These are phyloP conservation scores for Kondoa malvinella DNA, from an alignment of 768 basidiomycete species.

Conservation along the genomic window DNA sequence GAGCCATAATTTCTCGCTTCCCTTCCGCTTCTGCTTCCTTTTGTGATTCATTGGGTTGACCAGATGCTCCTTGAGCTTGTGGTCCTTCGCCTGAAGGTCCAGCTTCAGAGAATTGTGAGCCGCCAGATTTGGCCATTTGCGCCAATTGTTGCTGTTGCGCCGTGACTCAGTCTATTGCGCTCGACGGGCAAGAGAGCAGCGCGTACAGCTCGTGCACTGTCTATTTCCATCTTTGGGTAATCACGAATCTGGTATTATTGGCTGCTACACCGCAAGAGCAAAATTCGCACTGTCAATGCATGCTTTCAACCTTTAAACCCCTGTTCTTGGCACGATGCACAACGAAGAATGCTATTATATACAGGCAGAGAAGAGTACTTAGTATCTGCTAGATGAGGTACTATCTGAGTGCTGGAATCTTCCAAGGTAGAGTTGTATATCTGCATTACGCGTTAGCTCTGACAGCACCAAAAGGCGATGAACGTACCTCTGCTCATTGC, in stretches of 20 bases:
- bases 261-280: neutral
- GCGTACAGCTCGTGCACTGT: neutral
- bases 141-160: conserved; percentile 1
- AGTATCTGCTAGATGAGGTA: no score
- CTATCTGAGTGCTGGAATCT: neutral
- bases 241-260: neutral
- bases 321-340: no score
- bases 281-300: neutral
- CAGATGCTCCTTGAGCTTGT: neutral
- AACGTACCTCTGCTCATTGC: neutral
- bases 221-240: neutral
- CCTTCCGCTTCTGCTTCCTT: neutral
- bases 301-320: no score
- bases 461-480: neutral
- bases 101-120: neutral
- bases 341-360: neutral
- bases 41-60: neutral
- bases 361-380: no score
- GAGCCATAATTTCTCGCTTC: neutral
- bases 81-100: neutral
- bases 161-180: neutral
- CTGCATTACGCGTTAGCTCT: neutral
- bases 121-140: neutral
- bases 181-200: no score
- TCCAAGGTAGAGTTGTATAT: neutral